These are phyloP conservation scores for Cercospora beticola DNA, from an alignment of 2,329 filamentous ascomycete species.

Conservation along the genomic window DNA sequence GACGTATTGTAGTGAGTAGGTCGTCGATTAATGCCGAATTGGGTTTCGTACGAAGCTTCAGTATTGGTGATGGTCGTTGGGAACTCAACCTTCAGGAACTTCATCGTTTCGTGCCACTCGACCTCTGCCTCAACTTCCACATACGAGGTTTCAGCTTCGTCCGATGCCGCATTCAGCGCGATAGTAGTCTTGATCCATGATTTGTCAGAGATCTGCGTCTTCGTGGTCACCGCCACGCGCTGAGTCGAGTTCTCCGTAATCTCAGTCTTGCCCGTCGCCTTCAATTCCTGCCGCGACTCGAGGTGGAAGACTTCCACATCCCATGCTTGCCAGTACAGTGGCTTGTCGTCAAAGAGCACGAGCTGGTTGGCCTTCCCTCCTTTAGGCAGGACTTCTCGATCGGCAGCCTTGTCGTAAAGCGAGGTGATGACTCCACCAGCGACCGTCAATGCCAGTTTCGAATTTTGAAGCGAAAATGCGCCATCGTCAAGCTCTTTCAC, in stretches of 20 bases:
- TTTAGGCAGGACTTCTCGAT: slow-evolving; percentile 74
- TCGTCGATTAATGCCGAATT: slow-evolving; percentile 82
- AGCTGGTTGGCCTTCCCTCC: slow-evolving; percentile 81
- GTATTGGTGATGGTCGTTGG: slow-evolving; percentile 88
- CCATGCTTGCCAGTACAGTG: slow-evolving; percentile 96
- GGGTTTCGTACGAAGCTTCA: slow-evolving; percentile 92
- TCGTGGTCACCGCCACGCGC: slow-evolving; percentile 76
- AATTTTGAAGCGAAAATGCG: slow-evolving; percentile 77
- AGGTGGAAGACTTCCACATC: slow-evolving; percentile 97
- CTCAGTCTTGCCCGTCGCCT: slow-evolving; percentile 61
- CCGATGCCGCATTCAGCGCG: slow-evolving; percentile 68
- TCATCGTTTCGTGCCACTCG: slow-evolving; percentile 97
- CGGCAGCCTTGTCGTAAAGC: slow-evolving; percentile 69
- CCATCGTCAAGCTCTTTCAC: slow-evolving; percentile 23
- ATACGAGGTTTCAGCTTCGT: slow-evolving; percentile 61
- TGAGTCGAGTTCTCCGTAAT: slow-evolving; percentile 72
- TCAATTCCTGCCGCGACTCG: slow-evolving; percentile 76
- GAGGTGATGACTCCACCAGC: slow-evolving; percentile 77
- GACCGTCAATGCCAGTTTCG: slow-evolving; percentile 71
- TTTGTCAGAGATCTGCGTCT: slow-evolving; percentile 81
- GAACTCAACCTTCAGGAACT: slow-evolving; percentile 98
- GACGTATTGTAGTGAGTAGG: slow-evolving; percentile 98
- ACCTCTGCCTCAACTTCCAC: slow-evolving; percentile 81
- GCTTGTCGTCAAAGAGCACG: slow-evolving; percentile 95
- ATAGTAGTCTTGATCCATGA: slow-evolving; percentile 87